Conservation (phyloP, 2,329 filamentous ascomycete species). For the Phialophora macrospora region DNA sequence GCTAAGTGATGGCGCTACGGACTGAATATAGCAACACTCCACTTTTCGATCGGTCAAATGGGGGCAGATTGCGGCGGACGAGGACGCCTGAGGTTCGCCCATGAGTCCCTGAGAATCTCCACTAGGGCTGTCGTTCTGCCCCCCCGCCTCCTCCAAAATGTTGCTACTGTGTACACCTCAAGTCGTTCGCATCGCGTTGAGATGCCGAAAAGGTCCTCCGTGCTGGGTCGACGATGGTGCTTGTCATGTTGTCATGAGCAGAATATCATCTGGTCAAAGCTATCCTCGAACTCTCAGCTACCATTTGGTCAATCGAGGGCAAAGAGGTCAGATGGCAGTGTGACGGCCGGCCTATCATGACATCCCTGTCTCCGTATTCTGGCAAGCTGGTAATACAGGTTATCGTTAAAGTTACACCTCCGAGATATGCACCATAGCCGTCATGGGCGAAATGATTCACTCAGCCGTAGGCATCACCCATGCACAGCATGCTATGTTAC, state of each 20-base stretch:
- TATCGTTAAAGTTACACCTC: conserved; percentile 7
- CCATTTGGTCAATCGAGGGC: background rate
- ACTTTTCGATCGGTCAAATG: background rate
- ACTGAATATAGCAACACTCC: conserved; percentile 36
- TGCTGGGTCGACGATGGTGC: background rate
- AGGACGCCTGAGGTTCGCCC: conserved; percentile 1
- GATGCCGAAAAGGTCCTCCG: background rate
- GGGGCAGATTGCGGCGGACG: conserved; percentile 8
- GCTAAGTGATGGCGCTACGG: conserved; percentile 30
- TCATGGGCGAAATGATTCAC: conserved; percentile 7
- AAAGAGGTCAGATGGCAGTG: background rate
- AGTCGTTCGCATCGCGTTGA: background rate
- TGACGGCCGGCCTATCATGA: background rate
- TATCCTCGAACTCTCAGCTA: background rate
- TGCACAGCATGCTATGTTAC: conserved; percentile 3
- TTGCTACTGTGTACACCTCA: background rate
- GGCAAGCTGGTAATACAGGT: conserved; percentile 1
- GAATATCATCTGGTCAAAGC: background rate
- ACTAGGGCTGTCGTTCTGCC: conserved; percentile 13
- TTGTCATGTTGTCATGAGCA: background rate
- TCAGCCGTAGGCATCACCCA: conserved; percentile 2
- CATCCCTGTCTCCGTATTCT: background rate
- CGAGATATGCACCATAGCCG: conserved; percentile 8
- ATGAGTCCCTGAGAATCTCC: conserved; percentile 13
- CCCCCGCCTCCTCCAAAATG: conserved; percentile 1